These are phyloP conservation scores for Leucaena leucocephala DNA, from an alignment of 306 rosid genomes.

Conservation along the genomic window DNA sequence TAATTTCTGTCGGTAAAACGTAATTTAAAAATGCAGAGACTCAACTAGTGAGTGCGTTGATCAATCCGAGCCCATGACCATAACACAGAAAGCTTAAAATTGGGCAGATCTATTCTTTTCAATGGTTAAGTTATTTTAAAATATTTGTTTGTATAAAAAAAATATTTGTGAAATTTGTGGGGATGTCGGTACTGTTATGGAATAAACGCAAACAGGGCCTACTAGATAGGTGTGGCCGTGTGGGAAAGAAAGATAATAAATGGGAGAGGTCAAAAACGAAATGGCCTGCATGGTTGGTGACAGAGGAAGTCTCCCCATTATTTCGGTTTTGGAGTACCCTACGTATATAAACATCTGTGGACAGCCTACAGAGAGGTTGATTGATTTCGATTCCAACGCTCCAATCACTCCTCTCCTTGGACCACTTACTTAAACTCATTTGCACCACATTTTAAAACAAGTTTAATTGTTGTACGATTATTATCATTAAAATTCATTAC, in stretches of 20 bases:
- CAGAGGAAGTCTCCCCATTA: slow-evolving; percentile 32
- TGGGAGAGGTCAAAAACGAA: slow-evolving; percentile 26
- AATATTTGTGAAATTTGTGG: background rate
- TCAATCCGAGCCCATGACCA: background rate
- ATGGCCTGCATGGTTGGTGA: slow-evolving; percentile 29
- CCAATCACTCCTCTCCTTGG: background rate
- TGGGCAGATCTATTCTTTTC: background rate
- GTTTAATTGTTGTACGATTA: background rate
- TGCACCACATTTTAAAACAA: background rate
- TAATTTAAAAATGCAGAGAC: background rate
- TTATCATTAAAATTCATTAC: too few relatives aligned
- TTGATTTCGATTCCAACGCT: slow-evolving; percentile 36
- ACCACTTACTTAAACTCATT: background rate
- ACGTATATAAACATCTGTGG: slow-evolving; percentile 12
- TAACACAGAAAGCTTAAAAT: too few relatives aligned
- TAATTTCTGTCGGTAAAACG: too few relatives aligned
- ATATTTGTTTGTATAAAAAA: background rate
- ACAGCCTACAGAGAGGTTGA: slow-evolving; percentile 53
- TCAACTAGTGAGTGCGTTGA: background rate
- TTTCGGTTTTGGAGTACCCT: slow-evolving; percentile 17
- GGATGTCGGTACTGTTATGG: background rate
- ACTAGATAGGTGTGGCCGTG: background rate
- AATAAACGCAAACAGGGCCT: background rate
- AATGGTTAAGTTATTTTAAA: background rate
- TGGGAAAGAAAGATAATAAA: background rate